A percentile compares a stretch with the other conserved stretches of the same genome.
phyloP scores from a whole-genome alignment of 768 basidiomycete species.

The Cyclocybe aegerita region DNA sequence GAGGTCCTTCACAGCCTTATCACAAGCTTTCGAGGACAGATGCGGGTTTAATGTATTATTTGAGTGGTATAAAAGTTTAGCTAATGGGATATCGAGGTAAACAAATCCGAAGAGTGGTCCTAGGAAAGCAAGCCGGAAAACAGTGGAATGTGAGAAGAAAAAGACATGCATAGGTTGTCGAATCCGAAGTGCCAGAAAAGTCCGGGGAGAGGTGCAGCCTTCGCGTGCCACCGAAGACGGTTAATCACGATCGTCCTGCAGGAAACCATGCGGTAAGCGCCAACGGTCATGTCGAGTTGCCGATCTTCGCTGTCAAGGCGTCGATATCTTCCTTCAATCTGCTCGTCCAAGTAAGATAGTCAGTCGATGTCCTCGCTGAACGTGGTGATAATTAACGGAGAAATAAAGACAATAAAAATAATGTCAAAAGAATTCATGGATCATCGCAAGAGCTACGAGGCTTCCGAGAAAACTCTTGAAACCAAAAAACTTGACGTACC shows the following conservation, averaged over 20 bases:
- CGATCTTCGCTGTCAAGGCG: constrained; percentile 39
- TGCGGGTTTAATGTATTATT: constrained; percentile 2
- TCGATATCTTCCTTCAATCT: constrained; percentile 74
- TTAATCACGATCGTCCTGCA: constrained; percentile 2
- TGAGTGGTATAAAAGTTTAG: neutral
- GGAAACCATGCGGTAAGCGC: neutral
- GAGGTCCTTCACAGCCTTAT: neutral
- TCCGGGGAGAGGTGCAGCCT: too few species aligned
- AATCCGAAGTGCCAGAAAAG: too few species aligned
- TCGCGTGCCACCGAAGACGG: too few species aligned
- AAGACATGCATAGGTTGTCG: neutral
- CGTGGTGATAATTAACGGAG: too few species aligned
- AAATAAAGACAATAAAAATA: too few species aligned
- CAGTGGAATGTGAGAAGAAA: neutral
- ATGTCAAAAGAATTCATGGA: constrained; percentile 50
- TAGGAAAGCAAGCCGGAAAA: constrained; percentile 1
- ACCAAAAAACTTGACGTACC: constrained; percentile 67
- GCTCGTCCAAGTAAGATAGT: constrained; percentile 31
- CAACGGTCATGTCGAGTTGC: neutral
- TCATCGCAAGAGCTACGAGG: constrained; percentile 51
- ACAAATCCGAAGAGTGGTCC: neutral
- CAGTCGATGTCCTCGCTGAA: constrained; percentile 18
- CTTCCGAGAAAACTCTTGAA: constrained; percentile 56
- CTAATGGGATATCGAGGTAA: neutral
- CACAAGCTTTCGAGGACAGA: neutral